Evolutionary conservation across 1,284 basidiomycete genomes (phyloP), one percentile per base, ranked within the genome.

Genomic region (Irpex rosettiformis): DNA sequence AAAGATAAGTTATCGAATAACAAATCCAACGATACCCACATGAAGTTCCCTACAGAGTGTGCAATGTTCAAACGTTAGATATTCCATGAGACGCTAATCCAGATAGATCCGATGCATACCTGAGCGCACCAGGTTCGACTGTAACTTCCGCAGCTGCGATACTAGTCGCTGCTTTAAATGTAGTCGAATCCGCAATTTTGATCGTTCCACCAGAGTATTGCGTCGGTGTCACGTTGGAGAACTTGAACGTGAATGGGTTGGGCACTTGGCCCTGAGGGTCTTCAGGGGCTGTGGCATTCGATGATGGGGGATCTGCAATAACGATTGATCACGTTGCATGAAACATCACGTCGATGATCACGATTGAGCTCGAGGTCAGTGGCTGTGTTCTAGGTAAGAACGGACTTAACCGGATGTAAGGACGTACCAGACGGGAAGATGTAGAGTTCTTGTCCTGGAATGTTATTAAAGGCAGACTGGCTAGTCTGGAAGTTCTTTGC

Each of bases 101-200:
- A n/a, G 43, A 30, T n/a, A 7, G 10, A 48, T 40, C 18, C 16
- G 67, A 65, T 66, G 66, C 63, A 89, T 83, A 27, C 33, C 33
- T 37, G 33, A 37, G 33, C 16, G 80, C 86, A 52, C 86, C 86
- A 27, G 85, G 84, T 59, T 88, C 79, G 27, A 91, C 81, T 3
- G 79, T 84, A 10, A 91, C 82, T 64, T 88, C 84, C 2, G 86
- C 85, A 2, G 81, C 85, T 16, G 86, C 78, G 53, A 89, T 86
- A 0, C 80, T 80, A 49, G 71, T 83, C 1, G 86, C 79, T 21
- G 82, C 72, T 6, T 73, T 72, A 66, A 82, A 80, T 24, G 67
- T 81, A 4, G 77, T 76, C 0, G 82, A 80, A 67, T 90, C 85
- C 4, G 84, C 80, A 24, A 87, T 77, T 67, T 85, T 89, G 42